Evolutionary conservation across 345 rosid genomes (phyloP).

Genomic region (Nephelium lappaceum): DNA sequence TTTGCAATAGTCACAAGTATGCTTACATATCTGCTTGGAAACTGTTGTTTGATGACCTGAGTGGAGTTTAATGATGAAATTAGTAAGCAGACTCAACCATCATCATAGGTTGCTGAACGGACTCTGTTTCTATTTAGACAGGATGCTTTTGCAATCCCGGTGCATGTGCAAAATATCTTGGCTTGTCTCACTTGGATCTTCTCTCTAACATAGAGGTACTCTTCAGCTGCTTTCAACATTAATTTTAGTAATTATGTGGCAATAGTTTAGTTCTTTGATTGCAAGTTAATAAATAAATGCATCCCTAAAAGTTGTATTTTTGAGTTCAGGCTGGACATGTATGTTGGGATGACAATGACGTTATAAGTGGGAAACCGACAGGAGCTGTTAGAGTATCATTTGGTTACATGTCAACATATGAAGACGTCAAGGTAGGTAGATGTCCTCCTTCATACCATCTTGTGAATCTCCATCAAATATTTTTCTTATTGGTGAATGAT

Average conservation of each 20-base stretch:
- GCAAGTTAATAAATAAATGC: conserved; percentile 12
- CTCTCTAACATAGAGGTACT: conserved; percentile 83
- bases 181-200: conserved; percentile 82
- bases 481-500: background rate
- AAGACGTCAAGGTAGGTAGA: conserved; percentile 75
- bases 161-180: conserved; percentile 94
- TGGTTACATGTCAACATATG: conserved; percentile 97
- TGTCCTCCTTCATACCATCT: conserved; percentile 9
- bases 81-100: background rate
- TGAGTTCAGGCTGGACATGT: conserved; percentile 81
- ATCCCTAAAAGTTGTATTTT: conserved; percentile 12
- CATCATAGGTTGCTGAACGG: conserved; percentile 21
- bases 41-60: background rate
- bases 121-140: conserved; percentile 66
- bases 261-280: conserved; percentile 8
- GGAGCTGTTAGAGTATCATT: conserved; percentile 94
- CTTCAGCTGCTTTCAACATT: background rate
- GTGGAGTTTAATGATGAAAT: background rate
- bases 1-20: background rate
- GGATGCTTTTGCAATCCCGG: conserved; percentile 99
- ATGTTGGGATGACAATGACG: conserved; percentile 97
- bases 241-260: conserved; percentile 8
- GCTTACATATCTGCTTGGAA: conserved; percentile 2
- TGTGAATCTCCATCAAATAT: conserved; percentile 10
- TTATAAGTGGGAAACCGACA: conserved; percentile 82